phyloP scores from a whole-genome alignment of 805 yeast genomes.

The Metschnikowia peoriensis region DNA sequence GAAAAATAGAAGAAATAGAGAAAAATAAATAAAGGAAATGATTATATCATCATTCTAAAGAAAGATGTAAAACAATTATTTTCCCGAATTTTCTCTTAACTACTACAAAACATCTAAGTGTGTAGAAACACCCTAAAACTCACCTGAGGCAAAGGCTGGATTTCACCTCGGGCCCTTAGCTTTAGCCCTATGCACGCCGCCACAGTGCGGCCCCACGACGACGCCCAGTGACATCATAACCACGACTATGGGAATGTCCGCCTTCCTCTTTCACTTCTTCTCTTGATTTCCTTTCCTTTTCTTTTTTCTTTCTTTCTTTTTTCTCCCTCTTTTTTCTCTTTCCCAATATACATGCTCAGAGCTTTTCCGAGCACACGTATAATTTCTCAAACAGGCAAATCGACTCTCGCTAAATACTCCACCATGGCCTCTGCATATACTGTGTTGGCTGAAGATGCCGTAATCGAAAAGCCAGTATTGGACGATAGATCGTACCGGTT shows the following conservation, averaged over 20 bases:
- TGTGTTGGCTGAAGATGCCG: slow-evolving; percentile 26
- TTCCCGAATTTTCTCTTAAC: no score
- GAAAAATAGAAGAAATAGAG: no score
- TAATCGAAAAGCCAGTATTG: slow-evolving; percentile 45
- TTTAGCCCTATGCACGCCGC: background rate
- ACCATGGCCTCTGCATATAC: slow-evolving; percentile 9
- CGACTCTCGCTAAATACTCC: background rate
- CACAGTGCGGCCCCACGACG: slow-evolving; percentile 1
- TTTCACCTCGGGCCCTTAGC: background rate
- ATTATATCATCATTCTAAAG: no score
- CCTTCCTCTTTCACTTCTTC: no score
- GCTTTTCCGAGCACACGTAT: background rate
- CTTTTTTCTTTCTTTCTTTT: background rate
- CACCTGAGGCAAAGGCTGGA: background rate
- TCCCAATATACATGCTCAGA: slow-evolving; percentile 1
- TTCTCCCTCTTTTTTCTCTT: background rate
- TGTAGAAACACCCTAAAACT: no score
- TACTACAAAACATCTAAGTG: no score
- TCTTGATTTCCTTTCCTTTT: background rate
- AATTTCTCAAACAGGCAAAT: background rate
- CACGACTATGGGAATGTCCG: background rate
- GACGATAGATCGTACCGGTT: slow-evolving; percentile 79
- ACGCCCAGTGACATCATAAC: slow-evolving; percentile 10
- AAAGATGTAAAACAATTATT: no score
- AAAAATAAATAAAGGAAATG: no score